Conservation (phyloP, 2,329 filamentous ascomycete species). For the Sclerotinia spermophila region DNA sequence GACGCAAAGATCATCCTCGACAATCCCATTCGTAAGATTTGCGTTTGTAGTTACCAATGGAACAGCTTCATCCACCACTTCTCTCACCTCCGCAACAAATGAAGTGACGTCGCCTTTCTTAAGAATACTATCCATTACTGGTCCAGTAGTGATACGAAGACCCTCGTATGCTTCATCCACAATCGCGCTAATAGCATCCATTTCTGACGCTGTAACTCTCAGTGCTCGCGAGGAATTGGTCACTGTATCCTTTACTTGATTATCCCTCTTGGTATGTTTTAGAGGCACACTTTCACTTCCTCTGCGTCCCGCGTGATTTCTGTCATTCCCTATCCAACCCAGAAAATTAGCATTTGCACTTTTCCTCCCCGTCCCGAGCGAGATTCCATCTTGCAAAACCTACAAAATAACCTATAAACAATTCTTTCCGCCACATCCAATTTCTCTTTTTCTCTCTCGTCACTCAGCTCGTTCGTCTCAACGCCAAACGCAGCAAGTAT, state of each 20-base stretch:
- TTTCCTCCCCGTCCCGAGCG: too few relatives aligned
- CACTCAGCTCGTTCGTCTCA: too few relatives aligned
- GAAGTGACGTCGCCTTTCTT: background rate
- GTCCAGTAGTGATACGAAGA: background rate
- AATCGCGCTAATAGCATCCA: background rate
- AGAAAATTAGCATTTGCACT: background rate
- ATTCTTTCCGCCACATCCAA: background rate
- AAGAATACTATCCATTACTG: background rate
- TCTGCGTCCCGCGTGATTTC: too few relatives aligned
- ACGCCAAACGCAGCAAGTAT: background rate
- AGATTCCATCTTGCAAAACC: background rate
- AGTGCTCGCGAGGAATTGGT: too few relatives aligned
- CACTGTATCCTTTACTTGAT: too few relatives aligned
- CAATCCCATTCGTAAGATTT: background rate
- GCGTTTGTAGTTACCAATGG: background rate
- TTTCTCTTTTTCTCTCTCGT: background rate
- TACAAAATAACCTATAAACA: constrained; percentile 12
- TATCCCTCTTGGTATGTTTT: background rate
- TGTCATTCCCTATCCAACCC: background rate
- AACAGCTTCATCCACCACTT: background rate
- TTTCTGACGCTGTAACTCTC: background rate
- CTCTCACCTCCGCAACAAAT: background rate
- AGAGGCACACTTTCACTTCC: background rate
- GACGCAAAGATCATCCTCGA: background rate
- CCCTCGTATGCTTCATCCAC: constrained; percentile 6